Conservation (phyloP, 148 eudicot genomes). For the Silene conica region DNA sequence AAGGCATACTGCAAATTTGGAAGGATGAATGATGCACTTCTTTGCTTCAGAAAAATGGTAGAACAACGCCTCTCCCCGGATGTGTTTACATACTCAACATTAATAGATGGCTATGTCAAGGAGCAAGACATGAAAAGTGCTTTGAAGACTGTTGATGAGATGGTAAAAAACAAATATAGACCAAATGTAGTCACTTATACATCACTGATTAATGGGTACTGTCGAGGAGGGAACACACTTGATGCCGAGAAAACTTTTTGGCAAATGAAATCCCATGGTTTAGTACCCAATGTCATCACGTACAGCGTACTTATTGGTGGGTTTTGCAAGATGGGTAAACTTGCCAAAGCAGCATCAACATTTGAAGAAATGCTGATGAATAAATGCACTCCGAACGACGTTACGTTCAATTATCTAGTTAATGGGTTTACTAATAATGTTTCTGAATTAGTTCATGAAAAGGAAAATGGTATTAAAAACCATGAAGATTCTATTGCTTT, state of each 20-base stretch:
- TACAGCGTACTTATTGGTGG: slow-evolving; percentile 64
- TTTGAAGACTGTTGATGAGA: slow-evolving; percentile 42
- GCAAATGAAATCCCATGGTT: slow-evolving; percentile 54
- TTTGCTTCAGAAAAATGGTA: slow-evolving; percentile 54
- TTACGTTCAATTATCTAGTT: slow-evolving; percentile 64
- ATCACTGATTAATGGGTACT: slow-evolving; percentile 70
- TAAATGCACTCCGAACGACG: slow-evolving; percentile 68
- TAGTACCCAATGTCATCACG: slow-evolving; percentile 74
- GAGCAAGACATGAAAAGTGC: slow-evolving; percentile 64
- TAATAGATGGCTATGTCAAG: slow-evolving; percentile 79
- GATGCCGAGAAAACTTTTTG: slow-evolving; percentile 51
- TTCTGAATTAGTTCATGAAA: slow-evolving; percentile 12
- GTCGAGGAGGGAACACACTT: slow-evolving; percentile 39
- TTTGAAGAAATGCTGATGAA: slow-evolving; percentile 65
- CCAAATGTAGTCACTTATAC: slow-evolving; percentile 91
- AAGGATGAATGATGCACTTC: slow-evolving; percentile 63
- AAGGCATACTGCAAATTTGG: slow-evolving; percentile 82
- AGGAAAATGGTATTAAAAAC: slow-evolving; percentile 28
- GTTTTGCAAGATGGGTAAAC: slow-evolving; percentile 62
- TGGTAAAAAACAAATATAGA: slow-evolving; percentile 50
- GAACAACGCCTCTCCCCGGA: slow-evolving; percentile 45
- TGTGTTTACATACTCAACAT: slow-evolving; percentile 74
- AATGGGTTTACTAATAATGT: slow-evolving; percentile 57
- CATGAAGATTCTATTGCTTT: slow-evolving; percentile 32
- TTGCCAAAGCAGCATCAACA: slow-evolving; percentile 53